Evolutionary conservation across 148 eudicot species (phyloP).

Genomic region (Hydrangea macrophylla): DNA sequence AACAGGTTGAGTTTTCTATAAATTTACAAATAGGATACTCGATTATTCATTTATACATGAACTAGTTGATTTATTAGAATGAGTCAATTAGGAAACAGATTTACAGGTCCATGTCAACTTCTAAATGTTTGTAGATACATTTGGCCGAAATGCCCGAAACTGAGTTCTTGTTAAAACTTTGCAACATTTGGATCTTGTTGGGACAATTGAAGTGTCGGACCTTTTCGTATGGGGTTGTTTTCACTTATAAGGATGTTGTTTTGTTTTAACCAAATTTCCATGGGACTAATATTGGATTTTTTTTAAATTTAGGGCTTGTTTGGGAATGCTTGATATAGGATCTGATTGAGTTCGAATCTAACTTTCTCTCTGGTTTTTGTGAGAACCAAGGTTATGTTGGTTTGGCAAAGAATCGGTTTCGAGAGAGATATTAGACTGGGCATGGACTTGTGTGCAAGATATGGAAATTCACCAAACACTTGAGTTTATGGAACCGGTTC

Average conservation of each 20-base stretch:
- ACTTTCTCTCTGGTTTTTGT: no score
- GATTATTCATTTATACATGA: background rate
- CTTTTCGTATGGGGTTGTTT: background rate
- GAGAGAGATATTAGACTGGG: no score
- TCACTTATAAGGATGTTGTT: background rate
- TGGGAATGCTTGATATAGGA: no score
- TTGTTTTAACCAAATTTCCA: background rate
- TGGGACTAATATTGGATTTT: background rate
- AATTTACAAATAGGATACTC: background rate
- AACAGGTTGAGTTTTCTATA: background rate
- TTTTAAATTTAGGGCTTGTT: background rate
- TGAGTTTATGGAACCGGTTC: no score
- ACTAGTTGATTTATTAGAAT: background rate
- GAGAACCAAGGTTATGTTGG: no score
- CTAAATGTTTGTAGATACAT: background rate
- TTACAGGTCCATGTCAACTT: background rate
- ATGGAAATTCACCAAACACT: no score
- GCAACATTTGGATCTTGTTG: background rate
- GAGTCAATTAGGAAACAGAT: background rate
- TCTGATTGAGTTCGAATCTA: no score
- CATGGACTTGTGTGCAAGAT: no score
- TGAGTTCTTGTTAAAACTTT: background rate
- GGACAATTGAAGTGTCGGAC: no score
- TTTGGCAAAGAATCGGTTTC: no score
- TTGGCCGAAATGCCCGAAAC: background rate